Evolutionary conservation across 2,329 filamentous ascomycete genomes (phyloP), one percentile per base, ranked within the genome.

Genomic region (Colletotrichum incanum): DNA sequence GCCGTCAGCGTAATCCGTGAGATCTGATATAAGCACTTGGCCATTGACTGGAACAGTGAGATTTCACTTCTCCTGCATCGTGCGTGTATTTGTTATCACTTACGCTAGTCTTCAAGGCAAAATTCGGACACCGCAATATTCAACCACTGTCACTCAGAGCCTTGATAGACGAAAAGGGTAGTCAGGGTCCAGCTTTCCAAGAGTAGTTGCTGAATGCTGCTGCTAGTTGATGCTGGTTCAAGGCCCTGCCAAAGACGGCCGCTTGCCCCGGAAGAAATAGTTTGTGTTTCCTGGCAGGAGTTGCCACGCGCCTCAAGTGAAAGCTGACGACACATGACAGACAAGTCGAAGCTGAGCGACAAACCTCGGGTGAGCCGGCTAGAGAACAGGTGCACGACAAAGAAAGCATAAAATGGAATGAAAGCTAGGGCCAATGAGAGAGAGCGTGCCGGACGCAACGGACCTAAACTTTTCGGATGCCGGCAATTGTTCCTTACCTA

Each of bases 1-100:
- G 16, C 5, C 26, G 58, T 61, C 58, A 61, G 58, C 58, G 41
- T n/a, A 8, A n/a, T 31, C 41, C 20, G n/a, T 23, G 18, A 14
- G 3, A 61, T 61, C 41, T 26, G 43, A 49, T 61, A 61, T 61
- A 49, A 61, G 58, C 58, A 49, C 43, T 61, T 61, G 31, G 16
- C 14, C 3, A 11, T 23, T 9, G 18, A n/a, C 3, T 16, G 28
- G 7, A 14, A 61, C 16, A 20, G 18, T 47, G 20, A 16, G 20
- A 49, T 16, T 14, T 31, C 23, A 14, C 11, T n/a, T 59, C 23
- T n/a, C 37, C 37, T 45, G 56, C 16, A 26, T 28, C n/a, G 2
- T 11, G 34, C 37, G 28, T 58, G 14, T 37, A 20, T 26, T 26
- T 5, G n/a, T n/a, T n/a, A n/a, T 11, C n/a, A 26, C n/a, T 49